These are phyloP conservation scores for Escallonia herrerae DNA, from an alignment of 129 eudicot species.

Conservation along the genomic window DNA sequence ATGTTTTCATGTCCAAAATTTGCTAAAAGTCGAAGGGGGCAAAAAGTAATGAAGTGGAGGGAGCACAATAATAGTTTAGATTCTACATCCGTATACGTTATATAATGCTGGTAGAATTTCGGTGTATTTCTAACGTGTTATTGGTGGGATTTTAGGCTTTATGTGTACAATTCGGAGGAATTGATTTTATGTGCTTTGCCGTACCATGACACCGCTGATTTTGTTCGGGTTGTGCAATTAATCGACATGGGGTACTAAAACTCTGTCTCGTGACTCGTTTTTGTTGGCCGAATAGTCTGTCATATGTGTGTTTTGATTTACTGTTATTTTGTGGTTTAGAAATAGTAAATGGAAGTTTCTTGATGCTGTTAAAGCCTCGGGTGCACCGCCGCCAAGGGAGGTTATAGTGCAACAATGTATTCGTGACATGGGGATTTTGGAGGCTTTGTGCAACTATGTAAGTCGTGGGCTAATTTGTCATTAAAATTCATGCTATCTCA, in stretches of 20 bases:
- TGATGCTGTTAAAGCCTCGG: conserved; percentile 76
- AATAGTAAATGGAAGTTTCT: conserved; percentile 84
- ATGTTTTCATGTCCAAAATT: no score
- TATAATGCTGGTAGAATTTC: not conserved
- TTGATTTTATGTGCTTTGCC: conserved; percentile 82
- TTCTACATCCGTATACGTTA: no score
- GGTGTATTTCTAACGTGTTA: conserved; percentile 1
- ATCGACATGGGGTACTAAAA: conserved; percentile 65
- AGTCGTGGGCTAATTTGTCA: conserved; percentile 5
- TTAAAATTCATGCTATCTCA: not conserved
- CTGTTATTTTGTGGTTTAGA: conserved; percentile 28
- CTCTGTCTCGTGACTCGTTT: not conserved
- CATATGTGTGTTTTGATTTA: not conserved
- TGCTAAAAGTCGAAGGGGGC: no score
- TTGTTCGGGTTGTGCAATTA: conserved; percentile 75
- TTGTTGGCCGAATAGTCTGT: not conserved
- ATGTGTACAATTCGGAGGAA: conserved; percentile 73
- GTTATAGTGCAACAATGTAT: conserved; percentile 83
- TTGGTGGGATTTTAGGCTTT: conserved; percentile 40
- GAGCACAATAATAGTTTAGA: no score
- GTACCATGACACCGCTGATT: conserved; percentile 78
- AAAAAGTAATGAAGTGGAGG: no score
- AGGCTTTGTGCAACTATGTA: conserved; percentile 70
- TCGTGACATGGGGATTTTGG: conserved; percentile 76
- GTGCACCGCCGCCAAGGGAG: conserved; percentile 86